These are phyloP conservation scores for Jatropha curcas DNA, from an alignment of 345 rosid genomes.

Conservation along the genomic window DNA sequence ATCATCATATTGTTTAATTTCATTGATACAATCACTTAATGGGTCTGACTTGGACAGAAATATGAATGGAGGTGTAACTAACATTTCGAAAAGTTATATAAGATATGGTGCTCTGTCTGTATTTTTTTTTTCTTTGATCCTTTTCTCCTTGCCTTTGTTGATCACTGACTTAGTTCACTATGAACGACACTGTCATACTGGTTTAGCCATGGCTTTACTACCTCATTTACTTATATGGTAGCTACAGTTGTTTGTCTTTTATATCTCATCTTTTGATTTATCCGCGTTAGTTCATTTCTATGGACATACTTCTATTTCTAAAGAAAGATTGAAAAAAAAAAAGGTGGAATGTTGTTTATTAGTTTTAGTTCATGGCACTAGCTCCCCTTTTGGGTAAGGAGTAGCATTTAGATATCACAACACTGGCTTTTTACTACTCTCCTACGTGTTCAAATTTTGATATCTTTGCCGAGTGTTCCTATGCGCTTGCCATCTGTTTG, in stretches of 20 bases:
- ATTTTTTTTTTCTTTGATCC: neutral
- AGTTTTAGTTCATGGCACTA: neutral
- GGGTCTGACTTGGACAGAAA: neutral
- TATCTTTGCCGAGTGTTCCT: neutral
- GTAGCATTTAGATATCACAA: neutral
- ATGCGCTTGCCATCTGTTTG: neutral
- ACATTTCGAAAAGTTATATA: neutral
- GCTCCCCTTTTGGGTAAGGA: neutral
- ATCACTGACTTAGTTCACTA: too few relatives aligned
- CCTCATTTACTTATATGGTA: too few relatives aligned
- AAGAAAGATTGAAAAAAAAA: too few relatives aligned
- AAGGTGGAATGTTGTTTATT: too few relatives aligned
- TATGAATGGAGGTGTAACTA: neutral
- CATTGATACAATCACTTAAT: neutral
- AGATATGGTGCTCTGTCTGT: neutral
- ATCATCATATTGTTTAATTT: too few relatives aligned
- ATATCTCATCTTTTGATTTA: too few relatives aligned
- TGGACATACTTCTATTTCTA: too few relatives aligned
- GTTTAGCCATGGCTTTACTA: too few relatives aligned
- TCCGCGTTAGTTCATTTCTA: too few relatives aligned
- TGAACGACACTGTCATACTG: too few relatives aligned
- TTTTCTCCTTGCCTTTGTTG: too few relatives aligned
- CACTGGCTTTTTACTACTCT: neutral
- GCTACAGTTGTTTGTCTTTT: too few relatives aligned
- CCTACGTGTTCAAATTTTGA: neutral